A percentile compares a stretch with the other conserved stretches of the same genome.
phyloP scores from a whole-genome alignment of 1,284 basidiomycete genomes.

The Microbotryum saponariae region DNA sequence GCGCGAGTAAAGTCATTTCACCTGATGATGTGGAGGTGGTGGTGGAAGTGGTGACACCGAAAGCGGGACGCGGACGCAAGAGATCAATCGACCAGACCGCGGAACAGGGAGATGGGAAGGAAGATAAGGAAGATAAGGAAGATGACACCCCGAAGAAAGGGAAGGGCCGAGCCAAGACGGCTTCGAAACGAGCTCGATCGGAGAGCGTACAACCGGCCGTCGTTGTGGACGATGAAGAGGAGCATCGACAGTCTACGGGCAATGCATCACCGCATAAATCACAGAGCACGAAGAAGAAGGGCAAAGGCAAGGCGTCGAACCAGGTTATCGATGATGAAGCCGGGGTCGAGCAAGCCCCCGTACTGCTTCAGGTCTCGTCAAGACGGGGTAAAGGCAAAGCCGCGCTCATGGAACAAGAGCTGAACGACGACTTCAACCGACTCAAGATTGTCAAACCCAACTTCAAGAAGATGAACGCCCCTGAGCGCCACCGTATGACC shows the following conservation, averaged over 20 bases:
- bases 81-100: not conserved
- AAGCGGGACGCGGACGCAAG: not conserved
- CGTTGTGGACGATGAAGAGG: slow-evolving; percentile 16
- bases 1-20: not conserved
- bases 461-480: slow-evolving; percentile 16
- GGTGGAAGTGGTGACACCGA: too few relatives aligned
- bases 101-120: slow-evolving; percentile 1
- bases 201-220: not conserved
- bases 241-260: not conserved
- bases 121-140: slow-evolving; percentile 3
- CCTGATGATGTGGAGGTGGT: too few relatives aligned
- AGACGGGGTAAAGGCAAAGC: not conserved
- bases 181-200: slow-evolving; percentile 10
- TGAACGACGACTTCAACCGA: slow-evolving; percentile 33
- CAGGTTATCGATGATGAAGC: not conserved
- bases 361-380: too few relatives aligned
- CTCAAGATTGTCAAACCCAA: slow-evolving; percentile 29
- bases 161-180: slow-evolving; percentile 7
- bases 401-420: not conserved
- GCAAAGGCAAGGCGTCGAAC: slow-evolving; percentile 8
- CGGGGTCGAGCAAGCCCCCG: slow-evolving; percentile 8
- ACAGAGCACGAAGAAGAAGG: slow-evolving; percentile 20
- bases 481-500: slow-evolving; percentile 7
- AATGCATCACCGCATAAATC: slow-evolving; percentile 13
- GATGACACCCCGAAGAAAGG: not conserved